Evolutionary conservation across 78 protist genomes (phyloP), one percentile per base, ranked within the genome.

Genomic region (Pelomyxa schiedti): DNA sequence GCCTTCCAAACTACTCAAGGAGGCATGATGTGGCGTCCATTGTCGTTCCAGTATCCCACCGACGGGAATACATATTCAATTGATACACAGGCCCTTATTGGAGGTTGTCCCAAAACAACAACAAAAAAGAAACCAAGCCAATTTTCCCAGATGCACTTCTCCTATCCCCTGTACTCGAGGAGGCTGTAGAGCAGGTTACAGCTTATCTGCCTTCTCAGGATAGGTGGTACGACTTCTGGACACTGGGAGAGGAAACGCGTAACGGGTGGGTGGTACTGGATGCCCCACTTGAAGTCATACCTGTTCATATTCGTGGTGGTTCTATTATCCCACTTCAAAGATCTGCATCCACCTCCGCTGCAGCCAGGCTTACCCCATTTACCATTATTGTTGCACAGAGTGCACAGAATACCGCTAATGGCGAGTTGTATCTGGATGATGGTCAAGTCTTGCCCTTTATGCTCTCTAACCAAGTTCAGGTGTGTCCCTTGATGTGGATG

Each of bases 71-170:
- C 6, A 7, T 8, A 5, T 8, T 3, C 29, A 4, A 5, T 63
- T 32, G 68, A 63, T 2, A 6, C 35, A 2, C 76, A 73, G 3
- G 4, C 3, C 39, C 64, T 75, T 39, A n/a, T 58, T 5, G 78
- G 78, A 30, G 28, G n/a, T n/a, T n/a, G n/a, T n/a, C n/a, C n/a
- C n/a, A n/a, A n/a, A n/a, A n/a, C n/a, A n/a, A n/a, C n/a, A n/a
- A n/a, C n/a, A n/a, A n/a, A n/a, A n/a, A n/a, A n/a, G n/a, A n/a
- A n/a, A n/a, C n/a, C n/a, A n/a, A n/a, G n/a, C n/a, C n/a, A n/a
- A n/a, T n/a, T n/a, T n/a, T n/a, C n/a, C n/a, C n/a, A n/a, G n/a
- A 66, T 58, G 78, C 70, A 37, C 78, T 75, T 40, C 42, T 75
- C 28, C 66, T 75, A 36, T 32, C 70, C 24, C 78, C 78, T 0